Evolutionary conservation across 129 eudicot genomes (phyloP), one percentile per base, ranked within the genome.

Genomic region (Pulicaria dysenterica): DNA sequence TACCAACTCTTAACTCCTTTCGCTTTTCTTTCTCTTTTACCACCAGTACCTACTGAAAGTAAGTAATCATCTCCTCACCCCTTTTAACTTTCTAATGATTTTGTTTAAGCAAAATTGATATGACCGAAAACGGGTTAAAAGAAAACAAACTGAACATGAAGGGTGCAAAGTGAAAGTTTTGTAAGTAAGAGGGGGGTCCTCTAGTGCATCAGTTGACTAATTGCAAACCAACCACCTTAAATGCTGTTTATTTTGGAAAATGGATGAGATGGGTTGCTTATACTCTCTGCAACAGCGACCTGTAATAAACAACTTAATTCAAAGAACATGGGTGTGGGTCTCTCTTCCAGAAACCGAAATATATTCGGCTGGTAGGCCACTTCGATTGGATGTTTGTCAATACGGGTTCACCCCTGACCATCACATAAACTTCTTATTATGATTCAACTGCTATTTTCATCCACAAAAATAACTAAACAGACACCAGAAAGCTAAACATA

Each of bases 231-330:
- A 77, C 94, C 73, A 73, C 79, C 82, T 79, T 73, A 87, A 73
- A 62, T 81, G 79, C 69, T 66, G 64, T 38, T 73, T 59, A 62
- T 71, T 79, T 75, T 41, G 75, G 72, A 67, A 70, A 58, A 68
- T 10, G 37, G 50, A 70, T 56, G 42, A 89, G 87, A 70, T 56
- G 42, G 92, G 87, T 88, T 88, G 90, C 95, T 88, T 85, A 50
- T 48, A 37, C 76, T 75, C 78, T 80, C 79, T 81, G 91, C 95
- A 85, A 88, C 91, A 88, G 67, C 41, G 88, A 83, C 88, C 61
- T 80, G 31, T 24, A 24, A 24, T 24, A 24, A 24, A 24, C 1
- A 24, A 24, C 78, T 42, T 13, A 6, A 24, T 54, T 70, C 75
- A 70, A 70, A 70, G 38, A 41, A 10, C 39, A 50, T 24, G 31